Percentiles rank a stretch among this genome's conserved stretches.
Conservation (phyloP, 306 rosid species). For the Sicyos baderoa region DNA sequence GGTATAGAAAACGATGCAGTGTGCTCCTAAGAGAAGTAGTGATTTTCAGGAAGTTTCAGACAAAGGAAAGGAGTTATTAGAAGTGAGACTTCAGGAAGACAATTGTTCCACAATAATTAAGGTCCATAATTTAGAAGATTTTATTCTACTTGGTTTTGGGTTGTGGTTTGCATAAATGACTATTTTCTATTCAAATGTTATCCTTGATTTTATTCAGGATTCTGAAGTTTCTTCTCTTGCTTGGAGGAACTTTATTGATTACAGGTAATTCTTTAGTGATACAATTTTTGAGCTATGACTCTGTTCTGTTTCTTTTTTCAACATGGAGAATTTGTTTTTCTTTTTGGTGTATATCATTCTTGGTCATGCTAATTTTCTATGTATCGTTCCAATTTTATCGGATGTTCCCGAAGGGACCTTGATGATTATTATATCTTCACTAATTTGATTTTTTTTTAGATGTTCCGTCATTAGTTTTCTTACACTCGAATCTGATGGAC, state of each 20-base stretch:
- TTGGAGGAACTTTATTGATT: constrained; percentile 33
- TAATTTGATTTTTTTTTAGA: constrained; percentile 35
- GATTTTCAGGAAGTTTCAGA: constrained; percentile 35
- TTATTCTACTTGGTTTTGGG: constrained; percentile 10
- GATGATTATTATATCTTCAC: constrained; percentile 17
- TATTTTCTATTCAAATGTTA: constrained; percentile 14
- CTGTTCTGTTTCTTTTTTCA: constrained; percentile 15
- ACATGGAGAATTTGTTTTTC: constrained; percentile 1
- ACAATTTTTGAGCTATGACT: neutral
- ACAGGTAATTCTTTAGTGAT: constrained; percentile 36
- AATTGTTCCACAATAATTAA: constrained; percentile 25
- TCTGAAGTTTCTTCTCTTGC: constrained; percentile 40
- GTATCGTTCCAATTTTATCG: neutral
- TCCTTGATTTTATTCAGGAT: constrained; percentile 40
- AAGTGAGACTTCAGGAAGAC: constrained; percentile 31
- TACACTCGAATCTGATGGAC: constrained; percentile 41
- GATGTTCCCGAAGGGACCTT: neutral
- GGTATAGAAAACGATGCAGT: constrained; percentile 57
- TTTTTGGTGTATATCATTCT: neutral
- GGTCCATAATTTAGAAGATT: constrained; percentile 28
- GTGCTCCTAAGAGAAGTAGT: constrained; percentile 39
- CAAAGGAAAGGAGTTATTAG: constrained; percentile 33
- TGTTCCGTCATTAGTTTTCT: constrained; percentile 37
- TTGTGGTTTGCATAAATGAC: constrained; percentile 14
- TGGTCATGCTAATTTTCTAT: neutral